A percentile compares a stretch with the other conserved stretches of the same genome.
Evolutionary conservation across 306 rosid species (phyloP).

Genomic region (Vigna nakashimae): DNA sequence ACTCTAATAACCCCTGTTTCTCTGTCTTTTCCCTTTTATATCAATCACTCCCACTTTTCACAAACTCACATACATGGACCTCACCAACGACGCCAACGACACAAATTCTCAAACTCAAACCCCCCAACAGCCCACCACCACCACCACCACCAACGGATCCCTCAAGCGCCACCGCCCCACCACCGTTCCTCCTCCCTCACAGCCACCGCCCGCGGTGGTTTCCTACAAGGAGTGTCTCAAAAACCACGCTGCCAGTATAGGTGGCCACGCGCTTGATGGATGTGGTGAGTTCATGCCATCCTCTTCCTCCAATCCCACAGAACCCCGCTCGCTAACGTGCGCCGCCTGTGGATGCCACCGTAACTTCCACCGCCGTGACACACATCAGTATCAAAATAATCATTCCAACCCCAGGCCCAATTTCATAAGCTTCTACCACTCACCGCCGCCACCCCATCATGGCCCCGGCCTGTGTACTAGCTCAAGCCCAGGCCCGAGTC

Average conservation of each 20-base stretch:
- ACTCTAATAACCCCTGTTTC: conserved; percentile 39
- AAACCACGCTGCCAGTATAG: conserved; percentile 84
- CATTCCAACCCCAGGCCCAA: conserved; percentile 30
- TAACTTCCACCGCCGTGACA: conserved; percentile 87
- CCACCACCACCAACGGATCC: conserved; percentile 46
- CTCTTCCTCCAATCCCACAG: conserved; percentile 53
- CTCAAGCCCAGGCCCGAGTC: conserved; percentile 43
- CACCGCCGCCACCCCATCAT: conserved; percentile 26
- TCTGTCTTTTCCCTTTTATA: not conserved
- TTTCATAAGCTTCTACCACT: conserved; percentile 43
- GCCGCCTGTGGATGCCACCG: conserved; percentile 96
- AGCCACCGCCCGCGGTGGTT: conserved; percentile 31
- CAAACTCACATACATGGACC: conserved; percentile 60
- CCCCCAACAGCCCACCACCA: conserved; percentile 48
- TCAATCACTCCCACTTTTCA: conserved; percentile 16
- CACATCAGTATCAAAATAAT: conserved; percentile 6
- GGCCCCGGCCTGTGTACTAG: conserved; percentile 48
- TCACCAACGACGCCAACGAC: conserved; percentile 16
- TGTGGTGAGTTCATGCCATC: conserved; percentile 86
- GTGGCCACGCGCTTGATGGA: conserved; percentile 85
- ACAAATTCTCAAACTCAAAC: conserved; percentile 58
- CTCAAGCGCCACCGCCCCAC: conserved; percentile 30
- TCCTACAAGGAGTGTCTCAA: conserved; percentile 78
- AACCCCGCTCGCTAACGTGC: conserved; percentile 76
- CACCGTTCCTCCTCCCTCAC: not conserved